Evolutionary conservation across 169 alveolate species (phyloP), one percentile per base, ranked within the genome.

Genomic region (Plasmodium blacklocki): DNA sequence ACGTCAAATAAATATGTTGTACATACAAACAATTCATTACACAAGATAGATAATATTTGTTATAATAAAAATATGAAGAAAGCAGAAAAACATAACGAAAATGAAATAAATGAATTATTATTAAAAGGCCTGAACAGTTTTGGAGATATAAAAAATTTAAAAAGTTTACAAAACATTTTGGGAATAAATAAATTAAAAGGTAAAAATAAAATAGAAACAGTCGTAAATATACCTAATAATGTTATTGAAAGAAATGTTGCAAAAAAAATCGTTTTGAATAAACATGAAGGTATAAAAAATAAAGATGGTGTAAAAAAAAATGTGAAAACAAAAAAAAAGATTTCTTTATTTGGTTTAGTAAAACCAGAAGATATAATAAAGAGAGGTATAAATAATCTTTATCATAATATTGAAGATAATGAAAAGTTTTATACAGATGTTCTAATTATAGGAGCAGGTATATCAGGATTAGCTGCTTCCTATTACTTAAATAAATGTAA

Each of bases 401-500:
- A 56, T 39, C 60, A 62, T 7, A 32, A 26, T 83, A 26, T 83
- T 9, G 49, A 73, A 19, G 23, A 70, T 52, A 64, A 83, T 5
- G 59, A 83, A 62, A 67, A 83, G 32, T 62, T 83, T 43, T 83
- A 70, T 39, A 68, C 59, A 2, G 96, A 93, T 74, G 96, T 94
- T 2, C 87, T 94, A 49, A 88, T 94, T 66, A 91, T 94, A 60
- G 96, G 96, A 9, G 95, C 94, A 1, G 96, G 96, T 0, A 68
- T 94, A 58, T 74, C 95, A 7, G 96, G 96, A 1, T 93, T 94
- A 11, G 94, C 93, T 56, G 96, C 96, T 26, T 86, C 95, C 11
- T 92, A 74, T 86, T 92, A 92, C 59, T 92, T 94, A 75, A 74
- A 60, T 56, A 73, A 87, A 47, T 85, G 94, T 50, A 92, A 89